Conservation (phyloP, 805 yeast genomes). For the Ogataea parapolymorpha region DNA sequence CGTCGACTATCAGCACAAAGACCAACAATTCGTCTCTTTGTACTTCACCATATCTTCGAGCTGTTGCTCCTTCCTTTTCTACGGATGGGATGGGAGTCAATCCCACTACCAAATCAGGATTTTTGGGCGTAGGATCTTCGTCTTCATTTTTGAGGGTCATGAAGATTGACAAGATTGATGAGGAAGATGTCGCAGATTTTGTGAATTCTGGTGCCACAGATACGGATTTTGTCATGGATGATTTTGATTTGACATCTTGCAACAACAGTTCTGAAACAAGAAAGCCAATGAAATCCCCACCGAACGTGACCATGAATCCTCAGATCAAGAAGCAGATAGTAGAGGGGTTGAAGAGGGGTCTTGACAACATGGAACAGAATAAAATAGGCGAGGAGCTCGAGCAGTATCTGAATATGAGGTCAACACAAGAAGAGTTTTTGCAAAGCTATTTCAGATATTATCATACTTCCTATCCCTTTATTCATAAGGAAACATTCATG, state of each 20-base stretch:
- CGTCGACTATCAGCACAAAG: slow-evolving; percentile 10
- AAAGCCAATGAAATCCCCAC: neutral
- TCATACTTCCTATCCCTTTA: slow-evolving; percentile 60
- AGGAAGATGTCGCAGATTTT: slow-evolving; percentile 13
- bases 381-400: slow-evolving; percentile 18
- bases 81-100: slow-evolving; percentile 68
- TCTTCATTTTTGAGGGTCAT: slow-evolving; percentile 44
- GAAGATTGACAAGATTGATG: slow-evolving; percentile 32
- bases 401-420: slow-evolving; percentile 17
- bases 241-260: slow-evolving; percentile 12
- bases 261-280: neutral
- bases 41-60: slow-evolving; percentile 24
- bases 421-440: slow-evolving; percentile 26
- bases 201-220: slow-evolving; percentile 1
- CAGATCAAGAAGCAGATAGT: slow-evolving; percentile 19
- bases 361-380: slow-evolving; percentile 17
- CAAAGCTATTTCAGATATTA: slow-evolving; percentile 55
- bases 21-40: slow-evolving; percentile 22
- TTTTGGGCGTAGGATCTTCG: slow-evolving; percentile 63
- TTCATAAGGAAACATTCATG: slow-evolving; percentile 53
- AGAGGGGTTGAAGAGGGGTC: slow-evolving; percentile 21
- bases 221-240: slow-evolving; percentile 17
- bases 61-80: slow-evolving; percentile 13
- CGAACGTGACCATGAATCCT: slow-evolving; percentile 15
- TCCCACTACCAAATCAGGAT: slow-evolving; percentile 48